Conservation (phyloP, 352 stramenopile genomes). For the Globisporangium camurandrum region DNA sequence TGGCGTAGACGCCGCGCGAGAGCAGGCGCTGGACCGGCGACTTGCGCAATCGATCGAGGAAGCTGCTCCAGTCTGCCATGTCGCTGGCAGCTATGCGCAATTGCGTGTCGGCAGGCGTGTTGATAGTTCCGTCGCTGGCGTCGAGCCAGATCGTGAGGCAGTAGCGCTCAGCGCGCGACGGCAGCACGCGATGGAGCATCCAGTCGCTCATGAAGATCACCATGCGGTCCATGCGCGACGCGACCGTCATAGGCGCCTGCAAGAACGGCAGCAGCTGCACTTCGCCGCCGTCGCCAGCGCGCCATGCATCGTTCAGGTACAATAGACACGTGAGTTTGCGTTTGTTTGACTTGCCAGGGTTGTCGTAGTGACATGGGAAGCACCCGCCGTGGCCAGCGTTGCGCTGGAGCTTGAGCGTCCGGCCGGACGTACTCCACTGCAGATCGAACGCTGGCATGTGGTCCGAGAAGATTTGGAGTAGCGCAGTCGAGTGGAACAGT, state of each 20-base stretch:
- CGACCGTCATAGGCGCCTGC: conserved; percentile 30
- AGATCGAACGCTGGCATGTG: conserved; percentile 51
- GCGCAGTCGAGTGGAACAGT: conserved; percentile 51
- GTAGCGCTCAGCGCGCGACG: conserved; percentile 31
- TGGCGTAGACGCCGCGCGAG: conserved; percentile 65
- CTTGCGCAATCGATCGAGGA: conserved; percentile 46
- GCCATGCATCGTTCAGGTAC: conserved; percentile 82
- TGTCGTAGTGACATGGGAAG: conserved; percentile 85
- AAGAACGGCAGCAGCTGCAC: conserved; percentile 81
- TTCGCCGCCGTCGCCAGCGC: conserved; percentile 59
- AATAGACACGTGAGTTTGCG: conserved; percentile 76
- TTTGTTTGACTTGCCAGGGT: conserved; percentile 77
- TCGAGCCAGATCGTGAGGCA: conserved; percentile 77
- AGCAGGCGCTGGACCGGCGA: conserved; percentile 66
- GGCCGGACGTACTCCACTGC: conserved; percentile 47
- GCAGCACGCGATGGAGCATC: conserved; percentile 75
- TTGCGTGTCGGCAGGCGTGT: conserved; percentile 45
- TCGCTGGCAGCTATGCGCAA: conserved; percentile 56
- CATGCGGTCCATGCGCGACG: conserved; percentile 52
- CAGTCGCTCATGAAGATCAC: conserved; percentile 76
- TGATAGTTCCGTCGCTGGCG: conserved; percentile 41
- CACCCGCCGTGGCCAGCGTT: conserved; percentile 71
- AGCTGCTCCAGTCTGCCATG: conserved; percentile 54
- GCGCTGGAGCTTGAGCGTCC: conserved; percentile 79
- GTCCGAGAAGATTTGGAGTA: conserved; percentile 37